phyloP scores from a whole-genome alignment of 2,329 filamentous ascomycete species.

The Fusarium bulbicola region DNA sequence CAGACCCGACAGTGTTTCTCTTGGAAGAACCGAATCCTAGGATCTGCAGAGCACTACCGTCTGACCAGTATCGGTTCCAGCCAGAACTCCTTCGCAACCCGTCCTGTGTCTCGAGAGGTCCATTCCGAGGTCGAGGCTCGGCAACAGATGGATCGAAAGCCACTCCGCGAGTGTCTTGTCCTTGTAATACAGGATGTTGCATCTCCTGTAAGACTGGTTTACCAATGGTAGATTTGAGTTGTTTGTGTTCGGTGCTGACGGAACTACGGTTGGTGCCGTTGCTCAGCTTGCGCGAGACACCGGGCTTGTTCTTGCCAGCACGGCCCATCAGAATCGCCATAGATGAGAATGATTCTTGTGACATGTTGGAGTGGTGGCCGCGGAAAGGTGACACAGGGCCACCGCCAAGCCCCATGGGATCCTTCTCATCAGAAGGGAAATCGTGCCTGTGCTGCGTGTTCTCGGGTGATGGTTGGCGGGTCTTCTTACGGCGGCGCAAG shows the following conservation, averaged over 20 bases:
- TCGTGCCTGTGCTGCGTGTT: slow-evolving; percentile 55
- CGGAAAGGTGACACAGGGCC: slow-evolving; percentile 55
- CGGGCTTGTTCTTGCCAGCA: slow-evolving; percentile 54
- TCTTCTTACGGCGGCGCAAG: slow-evolving; percentile 58
- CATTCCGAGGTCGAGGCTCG: slow-evolving; percentile 49
- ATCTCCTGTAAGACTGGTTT: slow-evolving; percentile 64
- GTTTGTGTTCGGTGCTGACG: slow-evolving; percentile 65
- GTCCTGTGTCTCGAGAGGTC: slow-evolving; percentile 50
- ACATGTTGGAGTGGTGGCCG: slow-evolving; percentile 63
- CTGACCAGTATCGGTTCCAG: slow-evolving; percentile 82
- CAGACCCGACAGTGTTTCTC: slow-evolving; percentile 63
- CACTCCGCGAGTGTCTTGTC: slow-evolving; percentile 54
- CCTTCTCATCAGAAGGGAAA: slow-evolving; percentile 65
- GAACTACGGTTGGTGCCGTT: slow-evolving; percentile 62
- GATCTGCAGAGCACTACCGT: slow-evolving; percentile 73
- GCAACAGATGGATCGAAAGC: slow-evolving; percentile 49
- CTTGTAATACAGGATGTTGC: slow-evolving; percentile 45
- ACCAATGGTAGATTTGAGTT: slow-evolving; percentile 70
- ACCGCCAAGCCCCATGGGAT: slow-evolving; percentile 58
- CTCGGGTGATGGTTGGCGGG: slow-evolving; percentile 49
- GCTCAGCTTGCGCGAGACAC: slow-evolving; percentile 63
- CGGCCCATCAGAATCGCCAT: slow-evolving; percentile 74
- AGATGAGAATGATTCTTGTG: slow-evolving; percentile 68
- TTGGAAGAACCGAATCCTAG: slow-evolving; percentile 65
- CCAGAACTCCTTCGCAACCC: slow-evolving; percentile 71